A percentile compares a stretch with the other conserved stretches of the same genome.
phyloP scores from a whole-genome alignment of 2,329 filamentous ascomycete genomes.

The Whalleya microplaca region DNA sequence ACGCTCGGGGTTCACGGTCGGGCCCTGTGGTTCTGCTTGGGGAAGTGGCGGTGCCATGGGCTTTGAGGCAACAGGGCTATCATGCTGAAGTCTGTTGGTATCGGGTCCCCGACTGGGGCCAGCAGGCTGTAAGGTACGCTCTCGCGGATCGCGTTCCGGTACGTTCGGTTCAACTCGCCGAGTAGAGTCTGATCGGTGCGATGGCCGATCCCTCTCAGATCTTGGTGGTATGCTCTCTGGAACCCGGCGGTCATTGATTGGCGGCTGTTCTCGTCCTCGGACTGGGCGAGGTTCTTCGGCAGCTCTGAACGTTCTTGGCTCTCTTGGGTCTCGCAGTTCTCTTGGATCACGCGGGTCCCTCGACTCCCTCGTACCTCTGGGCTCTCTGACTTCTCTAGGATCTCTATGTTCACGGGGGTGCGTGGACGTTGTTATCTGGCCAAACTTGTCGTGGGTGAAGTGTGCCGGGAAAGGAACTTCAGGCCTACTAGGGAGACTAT shows the following conservation, averaged over 20 bases:
- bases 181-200: constrained; percentile 32
- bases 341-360: constrained; percentile 41
- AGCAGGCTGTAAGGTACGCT: constrained; percentile 37
- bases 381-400: constrained; percentile 28
- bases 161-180: constrained; percentile 36
- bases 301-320: constrained; percentile 42
- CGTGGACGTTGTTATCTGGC: constrained; percentile 41
- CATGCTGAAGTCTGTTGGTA: constrained; percentile 29
- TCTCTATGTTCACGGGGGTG: constrained; percentile 36
- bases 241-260: constrained; percentile 47
- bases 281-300: constrained; percentile 47
- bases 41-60: constrained; percentile 36
- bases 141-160: constrained; percentile 45
- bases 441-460: constrained; percentile 50
- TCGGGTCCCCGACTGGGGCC: constrained; percentile 32
- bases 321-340: constrained; percentile 44
- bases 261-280: constrained; percentile 46
- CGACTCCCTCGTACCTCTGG: constrained; percentile 37
- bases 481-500: constrained; percentile 59
- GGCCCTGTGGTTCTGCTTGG: constrained; percentile 43
- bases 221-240: constrained; percentile 44
- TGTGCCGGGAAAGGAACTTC: constrained; percentile 59
- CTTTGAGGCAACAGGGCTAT: constrained; percentile 34
- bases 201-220: constrained; percentile 44
- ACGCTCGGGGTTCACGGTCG: constrained; percentile 59